phyloP scores from a whole-genome alignment of 2,329 filamentous ascomycete genomes.

The Arthrobotrys entomopaga region DNA sequence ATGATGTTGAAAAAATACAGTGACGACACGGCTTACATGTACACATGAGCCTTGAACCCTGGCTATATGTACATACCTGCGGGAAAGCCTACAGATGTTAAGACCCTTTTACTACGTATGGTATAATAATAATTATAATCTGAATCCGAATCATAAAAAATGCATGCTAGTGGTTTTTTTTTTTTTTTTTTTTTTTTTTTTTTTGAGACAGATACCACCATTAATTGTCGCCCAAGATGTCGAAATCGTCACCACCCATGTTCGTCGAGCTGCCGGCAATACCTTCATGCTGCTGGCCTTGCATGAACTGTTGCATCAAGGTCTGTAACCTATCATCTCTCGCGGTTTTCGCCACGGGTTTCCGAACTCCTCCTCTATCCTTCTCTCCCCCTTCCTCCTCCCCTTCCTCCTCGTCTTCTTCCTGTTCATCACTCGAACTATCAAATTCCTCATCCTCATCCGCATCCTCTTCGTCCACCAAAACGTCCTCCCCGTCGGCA shows the following conservation, averaged over 20 bases:
- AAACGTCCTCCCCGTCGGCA: conserved; percentile 59
- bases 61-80: too few species aligned
- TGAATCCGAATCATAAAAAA: too few species aligned
- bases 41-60: too few species aligned
- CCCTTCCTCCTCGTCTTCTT: conserved; percentile 57
- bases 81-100: too few species aligned
- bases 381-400: conserved; percentile 15
- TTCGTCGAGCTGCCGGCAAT: conserved; percentile 12
- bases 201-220: not conserved
- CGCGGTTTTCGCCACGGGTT: conserved; percentile 31
- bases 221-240: conserved; percentile 43
- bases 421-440: conserved; percentile 57
- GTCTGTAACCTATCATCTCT: conserved; percentile 40
- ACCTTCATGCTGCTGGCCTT: conserved; percentile 50
- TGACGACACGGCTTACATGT: too few species aligned
- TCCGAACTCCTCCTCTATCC: conserved; percentile 50
- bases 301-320: conserved; percentile 45
- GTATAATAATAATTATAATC: too few species aligned
- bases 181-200: too few species aligned
- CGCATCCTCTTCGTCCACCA: conserved; percentile 57
- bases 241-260: conserved; percentile 38
- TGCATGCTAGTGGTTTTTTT: too few species aligned
- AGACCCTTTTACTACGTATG: too few species aligned
- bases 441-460: conserved; percentile 59
- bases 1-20: too few species aligned